These are phyloP conservation scores for Ceratobasidium sp. DNA, from an alignment of 1,284 basidiomycete genomes.

Conservation along the genomic window DNA sequence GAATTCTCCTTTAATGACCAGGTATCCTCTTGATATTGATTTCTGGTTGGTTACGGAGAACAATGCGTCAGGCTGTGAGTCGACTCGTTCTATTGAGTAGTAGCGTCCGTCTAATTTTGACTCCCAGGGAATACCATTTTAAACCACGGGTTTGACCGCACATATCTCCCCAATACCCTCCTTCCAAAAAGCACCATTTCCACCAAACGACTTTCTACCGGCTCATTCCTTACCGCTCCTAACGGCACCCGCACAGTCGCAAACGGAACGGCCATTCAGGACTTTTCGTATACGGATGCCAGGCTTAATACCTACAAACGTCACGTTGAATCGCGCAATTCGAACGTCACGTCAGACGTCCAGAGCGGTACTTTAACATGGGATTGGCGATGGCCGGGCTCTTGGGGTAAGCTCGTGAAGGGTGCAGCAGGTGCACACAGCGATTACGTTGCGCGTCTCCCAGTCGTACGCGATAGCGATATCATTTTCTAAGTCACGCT, in stretches of 20 bases:
- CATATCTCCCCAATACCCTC: constrained; percentile 71
- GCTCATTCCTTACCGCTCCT: constrained; percentile 32
- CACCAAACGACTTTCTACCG: constrained; percentile 64
- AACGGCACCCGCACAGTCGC: constrained; percentile 44
- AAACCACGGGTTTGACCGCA: constrained; percentile 77
- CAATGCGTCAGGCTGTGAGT: constrained; percentile 67
- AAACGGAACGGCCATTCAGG: constrained; percentile 73
- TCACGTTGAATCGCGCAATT: constrained; percentile 70
- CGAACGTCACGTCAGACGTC: constrained; percentile 72
- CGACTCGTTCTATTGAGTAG: not conserved
- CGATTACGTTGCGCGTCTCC: constrained; percentile 37
- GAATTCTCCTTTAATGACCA: not conserved
- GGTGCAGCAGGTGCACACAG: constrained; percentile 36
- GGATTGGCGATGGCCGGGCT: constrained; percentile 26
- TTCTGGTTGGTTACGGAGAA: constrained; percentile 63
- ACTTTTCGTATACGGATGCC: constrained; percentile 71
- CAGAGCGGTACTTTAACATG: constrained; percentile 70
- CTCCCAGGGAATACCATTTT: constrained; percentile 59
- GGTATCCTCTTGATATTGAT: constrained; percentile 71
- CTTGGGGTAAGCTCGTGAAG: constrained; percentile 36
- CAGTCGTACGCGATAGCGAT: constrained; percentile 28
- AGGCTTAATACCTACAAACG: constrained; percentile 74
- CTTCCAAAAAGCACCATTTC: constrained; percentile 70
- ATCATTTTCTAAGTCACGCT: constrained; percentile 33
- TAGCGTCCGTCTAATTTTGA: not conserved